Conservation (phyloP, 495 filamentous ascomycete species). For the Glonium stellatum region DNA sequence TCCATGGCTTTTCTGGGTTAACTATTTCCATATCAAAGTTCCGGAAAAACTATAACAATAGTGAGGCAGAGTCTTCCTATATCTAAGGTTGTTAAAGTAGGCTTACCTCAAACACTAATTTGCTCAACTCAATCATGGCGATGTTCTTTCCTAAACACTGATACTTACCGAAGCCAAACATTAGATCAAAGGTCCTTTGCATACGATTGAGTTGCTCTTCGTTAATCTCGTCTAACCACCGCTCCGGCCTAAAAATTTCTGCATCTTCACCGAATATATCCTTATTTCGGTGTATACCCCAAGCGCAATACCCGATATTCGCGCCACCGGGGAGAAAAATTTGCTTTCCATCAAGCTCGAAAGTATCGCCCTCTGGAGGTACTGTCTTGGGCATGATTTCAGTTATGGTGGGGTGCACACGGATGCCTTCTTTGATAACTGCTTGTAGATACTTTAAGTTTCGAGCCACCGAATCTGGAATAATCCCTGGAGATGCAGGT, state of each 20-base stretch:
- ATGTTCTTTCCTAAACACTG: constrained; percentile 37
- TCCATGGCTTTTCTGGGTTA: constrained; percentile 43
- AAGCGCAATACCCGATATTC: constrained; percentile 40
- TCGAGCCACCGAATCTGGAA: constrained; percentile 5
- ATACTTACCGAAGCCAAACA: constrained; percentile 37
- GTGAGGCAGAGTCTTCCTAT: not conserved
- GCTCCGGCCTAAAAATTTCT: constrained; percentile 29
- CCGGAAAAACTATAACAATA: constrained; percentile 45
- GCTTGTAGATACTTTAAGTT: constrained; percentile 27
- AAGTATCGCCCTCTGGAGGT: constrained; percentile 44
- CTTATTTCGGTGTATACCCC: constrained; percentile 19
- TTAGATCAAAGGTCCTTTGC: constrained; percentile 10
- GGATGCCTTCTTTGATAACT: constrained; percentile 27
- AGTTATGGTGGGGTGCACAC: constrained; percentile 22
- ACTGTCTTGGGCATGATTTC: constrained; percentile 41
- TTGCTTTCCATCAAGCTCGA: constrained; percentile 31
- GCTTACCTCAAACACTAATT: constrained; percentile 50
- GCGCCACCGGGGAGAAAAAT: constrained; percentile 47
- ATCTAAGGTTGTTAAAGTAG: constrained; percentile 8
- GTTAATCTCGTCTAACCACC: constrained; percentile 30
- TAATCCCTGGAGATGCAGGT: not conserved
- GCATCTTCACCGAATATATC: constrained; percentile 28
- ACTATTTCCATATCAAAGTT: constrained; percentile 46
- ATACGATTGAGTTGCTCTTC: constrained; percentile 17
- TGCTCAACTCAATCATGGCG: constrained; percentile 44